Percentiles rank a stretch among this genome's conserved stretches.
Evolutionary conservation across 2,329 filamentous ascomycete genomes (phyloP).

Genomic region (Neofusicoccum cordaticola): DNA sequence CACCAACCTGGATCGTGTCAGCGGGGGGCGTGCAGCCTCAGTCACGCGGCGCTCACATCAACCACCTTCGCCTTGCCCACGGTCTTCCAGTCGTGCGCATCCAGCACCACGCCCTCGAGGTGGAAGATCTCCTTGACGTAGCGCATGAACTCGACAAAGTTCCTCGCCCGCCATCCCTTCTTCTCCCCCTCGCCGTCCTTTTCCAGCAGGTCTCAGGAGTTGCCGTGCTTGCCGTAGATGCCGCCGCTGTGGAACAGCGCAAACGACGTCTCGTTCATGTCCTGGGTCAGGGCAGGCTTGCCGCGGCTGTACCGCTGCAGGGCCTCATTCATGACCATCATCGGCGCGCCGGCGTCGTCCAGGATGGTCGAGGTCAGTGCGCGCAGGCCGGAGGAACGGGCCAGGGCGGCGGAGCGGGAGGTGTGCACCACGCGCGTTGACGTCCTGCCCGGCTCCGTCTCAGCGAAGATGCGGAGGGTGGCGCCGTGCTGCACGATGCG

Average conservation of each 20-base stretch:
- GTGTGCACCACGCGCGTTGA: conserved; percentile 27
- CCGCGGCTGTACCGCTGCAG: conserved; percentile 28
- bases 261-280: conserved; percentile 30
- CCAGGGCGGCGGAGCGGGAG: conserved; percentile 30
- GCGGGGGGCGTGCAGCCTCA: too few species aligned
- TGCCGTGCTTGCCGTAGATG: conserved; percentile 23
- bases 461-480: conserved; percentile 36
- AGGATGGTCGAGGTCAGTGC: conserved; percentile 28
- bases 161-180: conserved; percentile 31
- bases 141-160: conserved; percentile 33
- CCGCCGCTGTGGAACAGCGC: conserved; percentile 29
- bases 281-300: conserved; percentile 24
- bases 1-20: conserved; percentile 8
- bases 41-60: neutral
- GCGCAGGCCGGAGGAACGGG: conserved; percentile 25
- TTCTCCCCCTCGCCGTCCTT: conserved; percentile 31
- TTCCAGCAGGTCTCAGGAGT: conserved; percentile 31
- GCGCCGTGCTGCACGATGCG: conserved; percentile 35
- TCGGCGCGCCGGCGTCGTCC: conserved; percentile 28
- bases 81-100: neutral
- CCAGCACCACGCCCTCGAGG: conserved; percentile 13
- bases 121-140: conserved; percentile 34
- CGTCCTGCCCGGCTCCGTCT: conserved; percentile 16
- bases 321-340: conserved; percentile 29
- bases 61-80: neutral